Conservation (phyloP, 768 basidiomycete species). For the Leccinum sublutescens region DNA sequence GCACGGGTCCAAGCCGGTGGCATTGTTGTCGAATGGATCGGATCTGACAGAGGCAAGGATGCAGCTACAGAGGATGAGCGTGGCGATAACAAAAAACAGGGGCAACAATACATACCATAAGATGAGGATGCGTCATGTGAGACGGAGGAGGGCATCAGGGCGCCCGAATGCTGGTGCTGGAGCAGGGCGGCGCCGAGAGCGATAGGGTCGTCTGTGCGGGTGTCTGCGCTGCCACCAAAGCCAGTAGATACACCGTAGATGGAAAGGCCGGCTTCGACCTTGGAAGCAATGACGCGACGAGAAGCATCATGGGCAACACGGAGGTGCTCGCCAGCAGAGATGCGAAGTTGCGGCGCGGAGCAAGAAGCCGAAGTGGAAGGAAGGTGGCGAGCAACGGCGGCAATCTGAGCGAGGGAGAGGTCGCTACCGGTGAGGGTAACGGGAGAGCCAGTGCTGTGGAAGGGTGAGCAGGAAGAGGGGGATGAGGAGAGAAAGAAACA, state of each 20-base stretch:
- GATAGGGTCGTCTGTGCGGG: constrained; percentile 71
- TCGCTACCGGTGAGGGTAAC: constrained; percentile 67
- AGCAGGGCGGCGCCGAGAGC: constrained; percentile 79
- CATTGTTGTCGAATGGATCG: constrained; percentile 67
- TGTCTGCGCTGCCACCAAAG: constrained; percentile 88
- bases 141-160: constrained; percentile 55
- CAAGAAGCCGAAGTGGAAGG: constrained; percentile 42
- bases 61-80: constrained; percentile 4
- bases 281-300: constrained; percentile 31
- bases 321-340: constrained; percentile 28
- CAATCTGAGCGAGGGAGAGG: constrained; percentile 73
- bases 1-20: constrained; percentile 87
- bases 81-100: too few species aligned
- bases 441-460: constrained; percentile 54
- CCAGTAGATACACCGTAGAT: constrained; percentile 85
- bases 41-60: constrained; percentile 67
- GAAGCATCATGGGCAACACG: constrained; percentile 58
- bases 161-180: constrained; percentile 78
- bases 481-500: constrained; percentile 17
- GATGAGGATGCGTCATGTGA: background rate
- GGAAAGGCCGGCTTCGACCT: constrained; percentile 44
- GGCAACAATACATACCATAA: constrained; percentile 6
- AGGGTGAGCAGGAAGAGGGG: constrained; percentile 1
- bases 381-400: constrained; percentile 66
- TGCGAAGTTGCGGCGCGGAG: constrained; percentile 20